These are phyloP conservation scores for Aspergillus baeticus DNA, from an alignment of 495 filamentous ascomycete species.

Conservation along the genomic window DNA sequence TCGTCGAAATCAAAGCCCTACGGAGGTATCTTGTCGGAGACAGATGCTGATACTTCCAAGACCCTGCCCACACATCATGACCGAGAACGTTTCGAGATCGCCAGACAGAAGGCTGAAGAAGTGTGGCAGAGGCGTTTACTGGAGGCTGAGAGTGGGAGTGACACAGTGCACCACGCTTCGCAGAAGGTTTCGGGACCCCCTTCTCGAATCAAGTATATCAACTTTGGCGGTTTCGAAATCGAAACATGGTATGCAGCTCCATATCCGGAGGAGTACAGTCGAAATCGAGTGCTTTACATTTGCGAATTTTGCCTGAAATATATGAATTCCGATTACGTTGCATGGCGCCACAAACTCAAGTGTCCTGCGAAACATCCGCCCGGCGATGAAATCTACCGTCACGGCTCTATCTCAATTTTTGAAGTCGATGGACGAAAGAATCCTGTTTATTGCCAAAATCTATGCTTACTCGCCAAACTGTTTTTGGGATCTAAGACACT, in stretches of 20 bases:
- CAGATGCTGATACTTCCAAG: slow-evolving; percentile 85
- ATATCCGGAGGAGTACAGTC: slow-evolving; percentile 97
- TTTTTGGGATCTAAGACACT: slow-evolving; percentile 97
- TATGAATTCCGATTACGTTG: slow-evolving; percentile 98
- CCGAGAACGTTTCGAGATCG: slow-evolving; percentile 80
- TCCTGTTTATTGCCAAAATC: slow-evolving; percentile 95
- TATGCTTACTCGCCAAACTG: slow-evolving; percentile 92
- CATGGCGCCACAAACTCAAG: slow-evolving; percentile 97
- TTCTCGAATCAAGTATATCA: slow-evolving; percentile 97
- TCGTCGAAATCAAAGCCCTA: slow-evolving; percentile 86
- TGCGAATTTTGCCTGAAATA: slow-evolving; percentile 99
- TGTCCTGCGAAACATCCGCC: slow-evolving; percentile 95
- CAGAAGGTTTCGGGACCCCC: slow-evolving; percentile 79
- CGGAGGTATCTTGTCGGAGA: slow-evolving; percentile 85
- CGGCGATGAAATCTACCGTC: slow-evolving; percentile 97
- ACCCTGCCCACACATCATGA: slow-evolving; percentile 80
- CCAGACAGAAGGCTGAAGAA: slow-evolving; percentile 84
- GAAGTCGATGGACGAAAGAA: slow-evolving; percentile 97
- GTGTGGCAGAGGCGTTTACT: slow-evolving; percentile 73
- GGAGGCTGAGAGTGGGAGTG: slow-evolving; percentile 44
- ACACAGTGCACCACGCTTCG: slow-evolving; percentile 47
- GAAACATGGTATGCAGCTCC: slow-evolving; percentile 99
- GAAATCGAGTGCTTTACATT: slow-evolving; percentile 92
- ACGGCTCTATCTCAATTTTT: slow-evolving; percentile 89
- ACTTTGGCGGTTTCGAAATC: slow-evolving; percentile 95